Evolutionary conservation across 495 filamentous ascomycete genomes (phyloP), one percentile per base, ranked within the genome.

Genomic region (Schizothecium vesticola): DNA sequence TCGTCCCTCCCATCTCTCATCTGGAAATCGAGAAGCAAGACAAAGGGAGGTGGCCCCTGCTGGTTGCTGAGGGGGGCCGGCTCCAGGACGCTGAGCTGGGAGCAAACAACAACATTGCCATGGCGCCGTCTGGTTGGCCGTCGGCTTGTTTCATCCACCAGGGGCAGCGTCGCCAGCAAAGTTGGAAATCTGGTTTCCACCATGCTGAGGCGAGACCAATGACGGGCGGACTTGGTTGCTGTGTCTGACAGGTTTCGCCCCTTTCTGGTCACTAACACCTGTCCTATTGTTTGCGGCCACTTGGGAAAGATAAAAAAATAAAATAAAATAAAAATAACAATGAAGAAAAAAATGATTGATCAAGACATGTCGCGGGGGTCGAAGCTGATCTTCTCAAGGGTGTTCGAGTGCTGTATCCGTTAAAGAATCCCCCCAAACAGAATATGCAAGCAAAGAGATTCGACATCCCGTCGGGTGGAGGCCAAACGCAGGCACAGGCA

Each of bases 61-160:
- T 51, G 71, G 69, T 70, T 72, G 67, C 70, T 59, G 60, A 67
- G 66, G 68, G 10, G 68, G 62, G 11, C 3, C 29, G 21, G 61
- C 61, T 55, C 23, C 36, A 24, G 33, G 64, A 25, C 31, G 24
- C 43, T 57, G 59, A 57, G 26, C n/a, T n/a, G 59, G 26, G 72
- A 73, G 68, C 69, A 75, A 73, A 74, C 72, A 75, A 72, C 43
- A 72, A 72, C 70, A 71, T 22, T 68, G 61, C 21, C 60, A 43
- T 56, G 23, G 31, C 55, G 67, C 29, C 59, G 58, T 63, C 65
- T 56, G 57, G 68, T 67, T 69, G 70, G 64, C 36, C 23, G 25
- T 55, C 58, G 19, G 16, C 16, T 31, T 29, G 56, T 31, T 57
- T 61, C 36, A 22, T 43, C 33, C 62, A 60, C 29, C 57, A 59